Evolutionary conservation across 192 early-diverging fungal genomes (phyloP), one percentile per base, ranked within the genome.

Genomic region (Podila minutissima): DNA sequence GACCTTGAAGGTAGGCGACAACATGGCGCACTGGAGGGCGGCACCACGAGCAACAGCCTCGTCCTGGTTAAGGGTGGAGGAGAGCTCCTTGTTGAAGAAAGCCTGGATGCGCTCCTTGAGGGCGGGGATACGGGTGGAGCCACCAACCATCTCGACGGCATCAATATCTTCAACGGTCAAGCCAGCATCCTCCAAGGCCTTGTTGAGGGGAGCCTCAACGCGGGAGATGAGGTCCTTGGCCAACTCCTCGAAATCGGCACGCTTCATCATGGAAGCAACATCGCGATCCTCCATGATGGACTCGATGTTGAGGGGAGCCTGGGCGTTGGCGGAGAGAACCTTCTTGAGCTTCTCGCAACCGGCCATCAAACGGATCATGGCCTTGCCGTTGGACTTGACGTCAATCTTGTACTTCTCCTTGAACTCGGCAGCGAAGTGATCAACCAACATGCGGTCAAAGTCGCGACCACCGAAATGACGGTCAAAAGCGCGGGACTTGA

Each of bases 301-400:
- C 88, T 99, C 98, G 48, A 99, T 94, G 78, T 95, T 97, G 72
- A 99, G 83, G 55, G 95, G 90, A 26, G 98, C 94, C 64, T 94
- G 89, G 37, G 92, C 78, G 87, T 99, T 99, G 83, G 96, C 96
- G 38, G 92, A 93, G 31, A 99, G 88, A 22, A 98, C 90, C 91
- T 99, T 99, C 93, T 99, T 99, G 71, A 95, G 92, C 87, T 95
- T 95, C 83, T 99, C 98, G 75, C 89, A 90, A 41, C 90, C 97
- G 57, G 93, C 91, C 61, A 94, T 88, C 79, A 99, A 88, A 74
- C 98, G 94, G 84, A 97, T 93, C 66, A 93, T 74, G 24, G 97
- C 97, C 91, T 97, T 98, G 81, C 88, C 87, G 88, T 94, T 98
- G 62, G 90, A 86, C 74, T 86, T 87, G 73, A 99, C 93, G 82